A percentile compares a stretch with the other conserved stretches of the same genome.
Evolutionary conservation across 2,329 filamentous ascomycete species (phyloP).

Genomic region (Juglanconis juglandina): DNA sequence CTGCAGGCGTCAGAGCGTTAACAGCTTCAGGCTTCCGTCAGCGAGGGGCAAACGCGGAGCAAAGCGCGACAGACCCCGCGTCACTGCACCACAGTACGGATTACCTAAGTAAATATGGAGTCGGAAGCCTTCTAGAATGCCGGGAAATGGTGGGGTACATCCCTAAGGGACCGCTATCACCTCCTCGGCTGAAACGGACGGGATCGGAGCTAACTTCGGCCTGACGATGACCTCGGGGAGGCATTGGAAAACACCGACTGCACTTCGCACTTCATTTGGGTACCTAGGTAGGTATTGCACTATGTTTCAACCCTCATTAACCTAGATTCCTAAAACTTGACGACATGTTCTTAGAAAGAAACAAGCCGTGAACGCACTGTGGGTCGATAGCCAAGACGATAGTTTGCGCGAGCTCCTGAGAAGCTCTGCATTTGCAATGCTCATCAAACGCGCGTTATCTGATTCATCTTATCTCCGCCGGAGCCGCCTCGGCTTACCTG

Average conservation of each 20-base stretch:
- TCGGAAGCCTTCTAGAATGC: neutral
- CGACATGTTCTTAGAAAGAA: neutral
- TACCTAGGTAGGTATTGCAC: too few relatives aligned
- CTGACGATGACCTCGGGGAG: neutral
- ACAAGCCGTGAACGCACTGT: neutral
- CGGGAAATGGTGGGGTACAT: too few relatives aligned
- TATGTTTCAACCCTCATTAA: too few relatives aligned
- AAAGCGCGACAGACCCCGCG: neutral
- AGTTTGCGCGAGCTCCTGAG: neutral
- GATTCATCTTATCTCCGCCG: constrained; percentile 15
- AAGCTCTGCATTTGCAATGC: constrained; percentile 3
- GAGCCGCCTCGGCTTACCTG: neutral
- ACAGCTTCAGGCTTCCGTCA: neutral
- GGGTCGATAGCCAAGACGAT: neutral
- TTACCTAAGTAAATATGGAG: too few relatives aligned
- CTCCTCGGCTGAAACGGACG: too few relatives aligned
- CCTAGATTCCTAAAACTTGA: too few relatives aligned
- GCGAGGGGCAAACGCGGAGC: neutral
- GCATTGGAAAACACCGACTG: too few relatives aligned
- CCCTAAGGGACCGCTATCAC: too few relatives aligned
- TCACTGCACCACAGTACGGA: neutral
- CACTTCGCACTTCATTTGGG: too few relatives aligned
- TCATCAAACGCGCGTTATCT: constrained; percentile 9
- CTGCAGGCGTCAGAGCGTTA: too few relatives aligned
- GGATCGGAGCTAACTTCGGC: neutral